phyloP scores from a whole-genome alignment of 108 stramenopile species.

The Parietichytrium sp. region DNA sequence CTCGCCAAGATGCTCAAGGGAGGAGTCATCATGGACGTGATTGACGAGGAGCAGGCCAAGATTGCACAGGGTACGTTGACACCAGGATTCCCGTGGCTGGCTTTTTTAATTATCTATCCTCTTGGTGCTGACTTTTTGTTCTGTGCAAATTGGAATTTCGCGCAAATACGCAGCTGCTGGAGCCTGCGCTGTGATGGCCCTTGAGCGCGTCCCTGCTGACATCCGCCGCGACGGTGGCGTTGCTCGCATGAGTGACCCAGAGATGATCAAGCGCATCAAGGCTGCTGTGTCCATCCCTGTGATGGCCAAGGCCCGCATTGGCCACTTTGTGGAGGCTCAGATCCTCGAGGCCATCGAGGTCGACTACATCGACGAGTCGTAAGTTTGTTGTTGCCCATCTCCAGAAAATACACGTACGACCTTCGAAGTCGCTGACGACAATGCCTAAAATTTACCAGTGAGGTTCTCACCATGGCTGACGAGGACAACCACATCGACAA shows the following conservation, averaged over 20 bases:
- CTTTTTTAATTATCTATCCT: no score
- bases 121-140: no score
- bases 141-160: no score
- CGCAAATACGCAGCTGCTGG: conserved; percentile 87
- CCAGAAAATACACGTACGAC: no score
- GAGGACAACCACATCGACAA: conserved; percentile 99
- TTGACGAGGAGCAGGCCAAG: conserved; percentile 83
- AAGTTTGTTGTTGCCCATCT: no score
- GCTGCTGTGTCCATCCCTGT: conserved; percentile 98
- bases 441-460: no score
- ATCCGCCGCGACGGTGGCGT: conserved; percentile 97
- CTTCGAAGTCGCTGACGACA: no score
- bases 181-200: conserved; percentile 99
- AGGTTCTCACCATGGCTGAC: conserved; percentile 99
- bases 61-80: conserved; percentile 16
- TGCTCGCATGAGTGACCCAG: conserved; percentile 95
- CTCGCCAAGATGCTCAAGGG: conserved; percentile 19
- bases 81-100: no score
- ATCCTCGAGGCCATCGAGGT: conserved; percentile 95
- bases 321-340: conserved; percentile 98
- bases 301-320: conserved; percentile 99
- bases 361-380: conserved; percentile 98
- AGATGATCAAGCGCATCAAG: conserved; percentile 95
- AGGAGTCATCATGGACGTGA: conserved; percentile 80
- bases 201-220: conserved; percentile 98